Evolutionary conservation across 768 basidiomycete genomes (phyloP), one percentile per base, ranked within the genome.

Genomic region (Naematelia encephala): DNA sequence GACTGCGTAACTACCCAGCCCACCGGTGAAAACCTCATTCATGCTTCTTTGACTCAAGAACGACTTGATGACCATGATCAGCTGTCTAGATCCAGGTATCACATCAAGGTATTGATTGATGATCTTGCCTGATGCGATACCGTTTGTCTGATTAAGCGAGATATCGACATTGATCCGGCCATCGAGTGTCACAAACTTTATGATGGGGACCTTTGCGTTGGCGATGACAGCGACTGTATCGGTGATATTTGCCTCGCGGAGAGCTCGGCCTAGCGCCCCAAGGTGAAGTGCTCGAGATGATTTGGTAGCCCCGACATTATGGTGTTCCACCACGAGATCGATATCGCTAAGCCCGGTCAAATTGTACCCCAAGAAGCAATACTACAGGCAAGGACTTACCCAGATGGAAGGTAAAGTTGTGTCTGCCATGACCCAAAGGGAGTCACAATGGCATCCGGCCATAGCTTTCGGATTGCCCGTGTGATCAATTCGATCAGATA

Each of bases 1-100:
- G 59, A 96, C 90, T 66, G 88, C 86, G 74, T 97, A 98, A 71
- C 89, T 91, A 21, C 94, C 93, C 30, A 99, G 77, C 1, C 96
- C 96, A 5, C 96, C 94, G 0, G 87, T 89, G 75, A 87, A 97
- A n/a, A 98, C 94, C 77, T 98, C 96, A 75, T 99, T 98, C 91
- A 97, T 89, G 26, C 84, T 84, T 42, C 93, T 82, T 73, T 96
- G 91, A 64, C 82, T 83, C 54, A 98, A 81, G 77, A 96, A 98
- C 1, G 88, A 84, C 78, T 98, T 99, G 63, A 89, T 87, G 61
- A 94, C 85, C 73, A 97, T 79, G 34, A 97, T 86, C 39, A 99
- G 84, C 56, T 84, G 84, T 29, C 87, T 84, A n/a, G 92, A 79
- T 0, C 90, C 91, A 21, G 88, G 84, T 75, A 91, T 81, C 56